These are phyloP conservation scores for Stereocaulon alpinum DNA, from an alignment of 495 filamentous ascomycete species.

Conservation along the genomic window DNA sequence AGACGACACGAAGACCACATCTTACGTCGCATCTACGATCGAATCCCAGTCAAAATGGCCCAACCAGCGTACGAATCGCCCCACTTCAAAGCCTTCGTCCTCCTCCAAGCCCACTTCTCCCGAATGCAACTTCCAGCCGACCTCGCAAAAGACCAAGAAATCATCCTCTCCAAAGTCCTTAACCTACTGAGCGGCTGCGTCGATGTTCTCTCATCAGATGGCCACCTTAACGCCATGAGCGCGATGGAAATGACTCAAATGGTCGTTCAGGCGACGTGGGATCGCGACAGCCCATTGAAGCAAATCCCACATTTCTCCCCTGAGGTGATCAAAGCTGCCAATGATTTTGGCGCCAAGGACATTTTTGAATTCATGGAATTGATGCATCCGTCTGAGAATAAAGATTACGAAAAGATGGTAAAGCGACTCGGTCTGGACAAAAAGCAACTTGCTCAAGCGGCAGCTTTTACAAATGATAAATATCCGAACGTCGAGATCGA, in stretches of 20 bases:
- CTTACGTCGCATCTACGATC: slow-evolving; percentile 86
- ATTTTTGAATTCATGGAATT: slow-evolving; percentile 98
- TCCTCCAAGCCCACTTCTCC: slow-evolving; percentile 95
- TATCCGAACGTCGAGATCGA: slow-evolving; percentile 90
- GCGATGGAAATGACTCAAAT: slow-evolving; percentile 99
- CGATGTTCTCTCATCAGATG: slow-evolving; percentile 91
- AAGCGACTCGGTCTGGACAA: slow-evolving; percentile 69
- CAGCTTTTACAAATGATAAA: slow-evolving; percentile 89
- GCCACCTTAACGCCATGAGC: slow-evolving; percentile 90
- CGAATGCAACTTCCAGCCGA: slow-evolving; percentile 92
- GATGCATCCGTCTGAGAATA: slow-evolving; percentile 89
- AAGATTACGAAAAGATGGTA: slow-evolving; percentile 62
- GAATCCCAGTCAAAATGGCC: slow-evolving; percentile 88
- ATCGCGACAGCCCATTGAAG: slow-evolving; percentile 90
- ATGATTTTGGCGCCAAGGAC: slow-evolving; percentile 73
- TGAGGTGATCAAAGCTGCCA: slow-evolving; percentile 72
- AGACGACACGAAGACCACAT: slow-evolving; percentile 84
- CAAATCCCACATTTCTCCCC: slow-evolving; percentile 93
- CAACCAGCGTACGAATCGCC: slow-evolving; percentile 79
- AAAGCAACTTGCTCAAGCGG: slow-evolving; percentile 76
- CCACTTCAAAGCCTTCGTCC: slow-evolving; percentile 94
- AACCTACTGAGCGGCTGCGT: slow-evolving; percentile 85
- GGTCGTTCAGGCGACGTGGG: slow-evolving; percentile 99
- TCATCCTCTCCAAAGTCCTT: slow-evolving; percentile 74
- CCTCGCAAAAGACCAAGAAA: slow-evolving; percentile 92